Conservation (phyloP, 306 rosid genomes). For the Dalbergia oliveri region DNA sequence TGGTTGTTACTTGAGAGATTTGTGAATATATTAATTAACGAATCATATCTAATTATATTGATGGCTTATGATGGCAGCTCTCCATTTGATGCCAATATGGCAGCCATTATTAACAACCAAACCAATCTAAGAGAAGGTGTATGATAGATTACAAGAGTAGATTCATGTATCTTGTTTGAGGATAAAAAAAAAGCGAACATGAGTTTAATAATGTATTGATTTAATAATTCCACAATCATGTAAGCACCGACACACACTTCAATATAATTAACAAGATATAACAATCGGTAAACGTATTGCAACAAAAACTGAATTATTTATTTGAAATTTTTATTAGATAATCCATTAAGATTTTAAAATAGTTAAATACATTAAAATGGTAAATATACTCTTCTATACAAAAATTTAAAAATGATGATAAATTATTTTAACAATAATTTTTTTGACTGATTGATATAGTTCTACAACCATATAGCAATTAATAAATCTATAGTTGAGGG, state of each 20-base stretch:
- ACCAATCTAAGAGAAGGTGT: not conserved
- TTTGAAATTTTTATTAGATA: too few species aligned
- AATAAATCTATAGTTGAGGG: not conserved
- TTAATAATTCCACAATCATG: constrained; percentile 31
- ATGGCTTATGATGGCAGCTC: constrained; percentile 8
- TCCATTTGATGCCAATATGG: not conserved
- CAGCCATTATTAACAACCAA: not conserved
- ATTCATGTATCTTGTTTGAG: constrained; percentile 45
- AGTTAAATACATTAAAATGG: too few species aligned
- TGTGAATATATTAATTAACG: constrained; percentile 5
- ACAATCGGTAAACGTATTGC: not conserved
- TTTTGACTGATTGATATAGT: too few species aligned
- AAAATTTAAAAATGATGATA: too few species aligned
- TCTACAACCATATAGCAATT: too few species aligned
- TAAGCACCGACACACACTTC: not conserved
- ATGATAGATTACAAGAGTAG: constrained; percentile 16
- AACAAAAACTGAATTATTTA: not conserved
- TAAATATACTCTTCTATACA: too few species aligned
- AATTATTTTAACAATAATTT: too few species aligned
- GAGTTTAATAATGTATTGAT: constrained; percentile 21
- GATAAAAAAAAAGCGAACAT: constrained; percentile 21
- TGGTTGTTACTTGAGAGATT: not conserved
- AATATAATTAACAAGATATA: constrained; percentile 25
- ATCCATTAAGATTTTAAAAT: too few species aligned
- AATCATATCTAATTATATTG: constrained; percentile 11